Percentiles rank a stretch among this genome's conserved stretches.
phyloP scores from a whole-genome alignment of 345 rosid genomes.

The Erysimum cheiranthoides region DNA sequence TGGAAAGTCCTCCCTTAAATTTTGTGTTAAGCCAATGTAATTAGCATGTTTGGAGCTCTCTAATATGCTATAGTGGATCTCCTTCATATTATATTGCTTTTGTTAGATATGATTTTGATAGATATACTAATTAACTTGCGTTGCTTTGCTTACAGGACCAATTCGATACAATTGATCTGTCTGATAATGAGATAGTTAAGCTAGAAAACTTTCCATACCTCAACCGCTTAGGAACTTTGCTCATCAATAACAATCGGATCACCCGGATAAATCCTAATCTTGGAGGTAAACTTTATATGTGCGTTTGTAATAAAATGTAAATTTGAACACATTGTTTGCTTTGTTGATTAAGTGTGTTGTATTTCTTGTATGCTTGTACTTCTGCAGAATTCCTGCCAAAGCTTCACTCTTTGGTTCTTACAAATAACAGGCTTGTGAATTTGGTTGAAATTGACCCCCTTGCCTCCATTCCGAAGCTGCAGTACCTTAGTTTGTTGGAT shows the following conservation, averaged over 20 bases:
- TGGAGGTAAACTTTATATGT: conserved; percentile 63
- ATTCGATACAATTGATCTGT: conserved; percentile 94
- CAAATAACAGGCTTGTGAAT: conserved; percentile 98
- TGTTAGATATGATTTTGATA: not conserved
- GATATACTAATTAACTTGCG: not conserved
- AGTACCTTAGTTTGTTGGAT: conserved; percentile 89
- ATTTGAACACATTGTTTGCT: not conserved
- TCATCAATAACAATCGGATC: conserved; percentile 90
- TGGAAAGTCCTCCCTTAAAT: not conserved
- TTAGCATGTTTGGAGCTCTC: conserved; percentile 6
- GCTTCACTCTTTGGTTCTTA: conserved; percentile 85
- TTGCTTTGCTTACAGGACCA: conserved; percentile 72
- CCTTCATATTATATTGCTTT: not conserved
- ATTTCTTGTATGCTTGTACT: conserved; percentile 7
- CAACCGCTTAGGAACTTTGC: conserved; percentile 84
- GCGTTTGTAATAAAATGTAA: not conserved
- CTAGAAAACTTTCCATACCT: conserved; percentile 92
- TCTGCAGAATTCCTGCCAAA: conserved; percentile 86
- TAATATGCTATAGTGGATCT: not conserved
- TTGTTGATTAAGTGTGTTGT: conserved; percentile 14
- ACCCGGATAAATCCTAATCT: conserved; percentile 89
- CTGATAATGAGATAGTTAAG: conserved; percentile 99
- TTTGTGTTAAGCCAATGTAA: not conserved
- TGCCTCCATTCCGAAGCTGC: conserved; percentile 83
- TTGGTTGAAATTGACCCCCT: conserved; percentile 97